Conservation (phyloP, 164 flowering plant genomes). For the Annona squamosa region DNA sequence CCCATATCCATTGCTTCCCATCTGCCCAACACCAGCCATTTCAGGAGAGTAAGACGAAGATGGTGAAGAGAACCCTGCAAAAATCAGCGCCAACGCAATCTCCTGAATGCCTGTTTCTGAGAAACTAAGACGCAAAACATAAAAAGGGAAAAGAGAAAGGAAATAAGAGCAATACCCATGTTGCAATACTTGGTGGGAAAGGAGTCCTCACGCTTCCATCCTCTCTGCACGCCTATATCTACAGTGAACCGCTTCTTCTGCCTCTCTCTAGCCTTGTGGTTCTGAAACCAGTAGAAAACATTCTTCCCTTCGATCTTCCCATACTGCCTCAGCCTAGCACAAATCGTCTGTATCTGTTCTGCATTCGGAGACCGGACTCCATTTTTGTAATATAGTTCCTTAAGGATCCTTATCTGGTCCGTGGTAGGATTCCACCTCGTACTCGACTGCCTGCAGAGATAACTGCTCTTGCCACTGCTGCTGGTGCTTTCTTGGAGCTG, state of each 20-base stretch:
- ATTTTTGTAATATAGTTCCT: conserved; percentile 85
- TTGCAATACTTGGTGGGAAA: conserved; percentile 22
- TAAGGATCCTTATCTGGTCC: conserved; percentile 85
- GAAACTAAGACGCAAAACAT: neutral
- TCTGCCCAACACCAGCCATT: conserved; percentile 37
- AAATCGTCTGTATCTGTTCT: conserved; percentile 87
- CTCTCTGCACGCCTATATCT: conserved; percentile 28
- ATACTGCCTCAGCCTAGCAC: conserved; percentile 70
- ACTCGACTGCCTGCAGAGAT: conserved; percentile 66
- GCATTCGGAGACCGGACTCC: conserved; percentile 88
- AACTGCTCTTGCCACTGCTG: conserved; percentile 30
- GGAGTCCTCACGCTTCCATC: conserved; percentile 21
- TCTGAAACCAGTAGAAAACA: conserved; percentile 98
- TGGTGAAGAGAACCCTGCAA: conserved; percentile 30
- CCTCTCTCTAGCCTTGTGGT: conserved; percentile 93
- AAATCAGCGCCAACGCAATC: conserved; percentile 5
- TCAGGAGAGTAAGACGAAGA: conserved; percentile 33
- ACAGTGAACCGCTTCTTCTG: conserved; percentile 74
- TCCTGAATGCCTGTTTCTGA: neutral
- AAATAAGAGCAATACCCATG: conserved; percentile 10
- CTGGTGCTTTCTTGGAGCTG: conserved; percentile 26
- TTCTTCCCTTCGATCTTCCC: conserved; percentile 98
- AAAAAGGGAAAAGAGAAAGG: neutral
- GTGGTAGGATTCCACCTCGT: conserved; percentile 92
- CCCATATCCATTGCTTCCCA: conserved; percentile 52